These are phyloP conservation scores for Xerocomellus intermedius DNA, from an alignment of 768 basidiomycete species.

Conservation along the genomic window DNA sequence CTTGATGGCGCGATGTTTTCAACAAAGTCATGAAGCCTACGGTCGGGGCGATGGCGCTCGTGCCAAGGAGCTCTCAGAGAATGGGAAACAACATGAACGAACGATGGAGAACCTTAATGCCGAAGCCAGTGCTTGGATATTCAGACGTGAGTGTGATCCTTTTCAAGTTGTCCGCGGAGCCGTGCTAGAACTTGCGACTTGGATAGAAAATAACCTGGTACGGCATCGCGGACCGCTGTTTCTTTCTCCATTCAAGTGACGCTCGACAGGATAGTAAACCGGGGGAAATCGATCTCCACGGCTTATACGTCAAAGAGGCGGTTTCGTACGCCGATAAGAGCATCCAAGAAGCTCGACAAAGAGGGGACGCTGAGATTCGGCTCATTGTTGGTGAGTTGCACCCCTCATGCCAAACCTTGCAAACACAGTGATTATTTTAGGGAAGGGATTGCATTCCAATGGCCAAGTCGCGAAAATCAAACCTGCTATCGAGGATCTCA, in stretches of 20 bases:
- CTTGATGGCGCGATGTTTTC: constrained; percentile 67
- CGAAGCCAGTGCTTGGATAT: constrained; percentile 88
- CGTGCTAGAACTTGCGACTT: background rate
- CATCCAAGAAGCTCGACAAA: constrained; percentile 60
- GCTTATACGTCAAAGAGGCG: constrained; percentile 92
- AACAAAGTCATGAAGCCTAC: constrained; percentile 76
- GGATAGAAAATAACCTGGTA: constrained; percentile 74
- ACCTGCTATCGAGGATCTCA: constrained; percentile 86
- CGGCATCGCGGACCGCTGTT: background rate
- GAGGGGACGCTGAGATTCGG: constrained; percentile 62
- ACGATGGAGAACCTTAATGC: constrained; percentile 78
- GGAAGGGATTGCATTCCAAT: constrained; percentile 84
- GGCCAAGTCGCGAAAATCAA: constrained; percentile 81
- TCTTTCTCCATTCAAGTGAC: background rate
- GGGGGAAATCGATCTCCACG: constrained; percentile 87
- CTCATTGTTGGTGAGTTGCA: constrained; percentile 77
- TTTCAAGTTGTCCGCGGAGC: background rate
- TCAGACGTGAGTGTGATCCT: constrained; percentile 45
- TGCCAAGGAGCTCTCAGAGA: constrained; percentile 77
- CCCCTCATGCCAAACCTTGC: background rate
- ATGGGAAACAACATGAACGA: constrained; percentile 77
- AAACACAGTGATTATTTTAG: constrained; percentile 32
- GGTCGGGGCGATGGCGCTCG: constrained; percentile 64
- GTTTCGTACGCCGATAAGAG: constrained; percentile 70
- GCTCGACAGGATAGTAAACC: constrained; percentile 55